These are phyloP conservation scores for Exophiala sideris DNA, from an alignment of 2,329 filamentous ascomycete genomes.

Conservation along the genomic window DNA sequence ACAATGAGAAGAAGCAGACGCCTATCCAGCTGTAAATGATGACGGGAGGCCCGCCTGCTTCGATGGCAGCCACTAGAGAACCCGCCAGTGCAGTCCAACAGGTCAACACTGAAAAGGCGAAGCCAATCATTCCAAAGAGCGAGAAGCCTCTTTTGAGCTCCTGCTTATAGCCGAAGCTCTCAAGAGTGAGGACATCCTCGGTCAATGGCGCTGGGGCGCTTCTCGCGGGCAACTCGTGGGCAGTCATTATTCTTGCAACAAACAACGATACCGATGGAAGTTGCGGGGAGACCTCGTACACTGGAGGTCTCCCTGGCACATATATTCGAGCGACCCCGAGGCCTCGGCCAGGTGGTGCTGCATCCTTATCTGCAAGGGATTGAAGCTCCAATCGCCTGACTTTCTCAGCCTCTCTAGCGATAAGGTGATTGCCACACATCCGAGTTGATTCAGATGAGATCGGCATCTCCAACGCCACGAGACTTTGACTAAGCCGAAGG, in stretches of 20 bases:
- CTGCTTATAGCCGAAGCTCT: conserved; percentile 24
- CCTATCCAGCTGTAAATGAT: too few relatives aligned
- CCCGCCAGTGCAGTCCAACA: too few relatives aligned
- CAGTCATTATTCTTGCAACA: not conserved
- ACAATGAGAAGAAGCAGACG: too few relatives aligned
- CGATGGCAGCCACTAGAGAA: too few relatives aligned
- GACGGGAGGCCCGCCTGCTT: too few relatives aligned
- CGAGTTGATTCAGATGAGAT: not conserved
- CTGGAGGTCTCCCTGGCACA: not conserved
- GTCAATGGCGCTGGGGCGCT: conserved; percentile 1
- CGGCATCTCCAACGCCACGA: not conserved
- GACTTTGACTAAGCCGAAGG: not conserved
- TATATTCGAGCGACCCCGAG: conserved; percentile 1
- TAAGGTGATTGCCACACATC: not conserved
- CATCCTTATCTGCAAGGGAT: conserved; percentile 6
- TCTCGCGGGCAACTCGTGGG: conserved; percentile 2
- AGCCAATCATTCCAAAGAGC: conserved; percentile 54
- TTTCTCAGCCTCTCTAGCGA: not conserved
- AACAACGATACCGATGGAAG: not conserved
- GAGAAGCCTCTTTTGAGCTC: conserved; percentile 56
- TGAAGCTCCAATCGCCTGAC: not conserved
- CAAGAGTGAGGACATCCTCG: conserved; percentile 10
- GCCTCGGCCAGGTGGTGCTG: conserved; percentile 1
- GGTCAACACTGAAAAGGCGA: too few relatives aligned
- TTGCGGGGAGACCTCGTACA: not conserved